phyloP scores from a whole-genome alignment of 2,329 filamentous ascomycete species.

The Cladosporium sp. region DNA sequence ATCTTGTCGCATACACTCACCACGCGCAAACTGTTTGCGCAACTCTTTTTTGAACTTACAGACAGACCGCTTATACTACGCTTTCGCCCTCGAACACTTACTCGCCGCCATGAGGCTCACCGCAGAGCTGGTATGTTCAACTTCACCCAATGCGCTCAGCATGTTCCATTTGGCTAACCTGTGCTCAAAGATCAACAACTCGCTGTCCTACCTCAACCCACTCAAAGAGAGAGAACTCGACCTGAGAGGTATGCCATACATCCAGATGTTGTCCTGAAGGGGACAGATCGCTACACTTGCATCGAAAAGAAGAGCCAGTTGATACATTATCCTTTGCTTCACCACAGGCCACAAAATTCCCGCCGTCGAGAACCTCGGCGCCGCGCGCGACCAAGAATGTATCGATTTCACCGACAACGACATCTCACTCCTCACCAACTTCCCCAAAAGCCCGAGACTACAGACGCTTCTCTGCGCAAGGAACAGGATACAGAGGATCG shows the following conservation, averaged over 20 bases:
- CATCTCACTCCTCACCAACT: slow-evolving; percentile 82
- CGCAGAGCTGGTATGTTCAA: slow-evolving; percentile 83
- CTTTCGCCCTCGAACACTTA: not conserved
- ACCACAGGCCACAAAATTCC: slow-evolving; percentile 91
- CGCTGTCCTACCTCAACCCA: slow-evolving; percentile 96
- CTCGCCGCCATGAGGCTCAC: slow-evolving; percentile 88
- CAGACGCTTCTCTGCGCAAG: slow-evolving; percentile 82
- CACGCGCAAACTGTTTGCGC: too few relatives aligned
- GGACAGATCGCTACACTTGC: slow-evolving; percentile 84
- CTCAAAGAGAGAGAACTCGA: slow-evolving; percentile 98
- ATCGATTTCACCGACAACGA: slow-evolving; percentile 99
- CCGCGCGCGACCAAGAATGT: slow-evolving; percentile 89
- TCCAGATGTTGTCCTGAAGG: slow-evolving; percentile 61
- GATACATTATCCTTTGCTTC: slow-evolving; percentile 41
- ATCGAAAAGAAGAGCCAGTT: slow-evolving; percentile 38
- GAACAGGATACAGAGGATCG: slow-evolving; percentile 80
- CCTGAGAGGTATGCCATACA: slow-evolving; percentile 81
- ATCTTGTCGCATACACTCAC: too few relatives aligned
- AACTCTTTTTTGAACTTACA: too few relatives aligned
- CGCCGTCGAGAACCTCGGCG: slow-evolving; percentile 94
- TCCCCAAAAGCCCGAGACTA: slow-evolving; percentile 83
- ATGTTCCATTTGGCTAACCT: too few relatives aligned
- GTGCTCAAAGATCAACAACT: slow-evolving; percentile 89
- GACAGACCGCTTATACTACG: too few relatives aligned
- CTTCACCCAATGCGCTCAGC: too few relatives aligned